These are phyloP conservation scores for Gossypium aridum DNA, from an alignment of 441 rosid species.

Conservation along the genomic window DNA sequence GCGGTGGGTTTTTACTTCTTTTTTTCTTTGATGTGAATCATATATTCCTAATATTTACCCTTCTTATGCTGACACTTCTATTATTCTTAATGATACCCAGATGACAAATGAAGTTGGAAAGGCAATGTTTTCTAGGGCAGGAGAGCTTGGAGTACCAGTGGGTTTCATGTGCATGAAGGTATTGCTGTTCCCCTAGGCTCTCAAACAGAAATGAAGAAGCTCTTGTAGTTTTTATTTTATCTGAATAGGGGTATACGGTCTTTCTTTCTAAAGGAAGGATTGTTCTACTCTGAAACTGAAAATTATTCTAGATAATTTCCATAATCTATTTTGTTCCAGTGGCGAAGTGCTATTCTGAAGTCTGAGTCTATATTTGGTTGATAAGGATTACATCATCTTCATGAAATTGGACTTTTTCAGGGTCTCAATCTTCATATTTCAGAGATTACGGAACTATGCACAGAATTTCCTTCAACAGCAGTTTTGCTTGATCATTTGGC, in stretches of 20 bases:
- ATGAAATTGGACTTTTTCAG: constrained; percentile 33
- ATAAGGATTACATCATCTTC: neutral
- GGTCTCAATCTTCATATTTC: constrained; percentile 70
- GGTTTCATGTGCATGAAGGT: constrained; percentile 98
- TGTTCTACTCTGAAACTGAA: neutral
- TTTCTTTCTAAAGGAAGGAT: neutral
- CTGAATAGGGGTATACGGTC: neutral
- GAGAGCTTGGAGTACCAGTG: constrained; percentile 84
- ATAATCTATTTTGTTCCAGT: neutral
- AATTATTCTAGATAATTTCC: neutral
- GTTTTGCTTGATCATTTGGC: constrained; percentile 82
- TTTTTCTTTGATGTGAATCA: neutral
- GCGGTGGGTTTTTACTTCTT: neutral
- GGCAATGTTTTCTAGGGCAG: constrained; percentile 82
- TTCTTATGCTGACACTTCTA: neutral
- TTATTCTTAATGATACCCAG: constrained; percentile 27
- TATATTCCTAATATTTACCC: neutral
- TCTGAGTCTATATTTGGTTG: neutral
- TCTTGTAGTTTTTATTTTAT: neutral
- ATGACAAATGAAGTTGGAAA: constrained; percentile 85
- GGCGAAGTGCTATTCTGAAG: neutral
- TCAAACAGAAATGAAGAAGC: neutral
- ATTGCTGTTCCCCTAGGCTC: constrained; percentile 3
- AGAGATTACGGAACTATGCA: constrained; percentile 77
- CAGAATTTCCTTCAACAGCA: constrained; percentile 64